Evolutionary conservation across 176 grass and related monocot species (phyloP), one percentile per base, ranked within the genome.

Genomic region (Oropetium thomaeum): DNA sequence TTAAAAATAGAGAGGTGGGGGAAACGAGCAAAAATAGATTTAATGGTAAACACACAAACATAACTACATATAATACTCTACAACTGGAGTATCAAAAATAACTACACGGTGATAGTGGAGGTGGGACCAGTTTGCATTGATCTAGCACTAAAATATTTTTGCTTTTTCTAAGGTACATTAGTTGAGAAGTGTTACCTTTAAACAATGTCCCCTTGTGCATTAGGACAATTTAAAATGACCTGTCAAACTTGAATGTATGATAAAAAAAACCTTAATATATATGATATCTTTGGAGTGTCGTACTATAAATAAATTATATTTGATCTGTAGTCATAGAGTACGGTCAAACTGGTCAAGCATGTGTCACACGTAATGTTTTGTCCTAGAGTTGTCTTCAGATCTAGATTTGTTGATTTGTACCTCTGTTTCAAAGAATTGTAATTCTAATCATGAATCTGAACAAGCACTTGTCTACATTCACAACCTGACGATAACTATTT

Each of bases 211-310:
- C 19, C 30, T 71, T 14, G 4, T 23, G 25, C 12, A 17, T 29
- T 8, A 41, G 20, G 44, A 5, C 22, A 71, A 62, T 81, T 81
- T 71, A 41, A 63, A 52, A 72, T 14, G 42, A 71, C 79, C 44
- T 65, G 65, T 37, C 32, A 73, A 23, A 64, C 42, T 52, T 52
- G 32, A 62, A 38, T 62, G n/a, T n/a, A n/a, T n/a, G n/a, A 51
- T 52, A 5, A 29, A 79, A 47, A 7, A 5, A 25, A n/a, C n/a
- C n/a, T 35, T 53, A 71, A 58, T 38, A 34, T 28, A 32, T n/a
- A 32, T n/a, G 37, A 5, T n/a, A 33, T 20, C 3, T 12, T 69
- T 34, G 27, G 11, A 31, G 29, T 70, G 31, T n/a, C 65, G 19
- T 79, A 5, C 11, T 2, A 28, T 14, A 19, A 59, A 2, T 59